Evolutionary conservation across 73 alveolate species (phyloP), one percentile per base, ranked within the genome.

Genomic region (Blepharisma japonicum): DNA sequence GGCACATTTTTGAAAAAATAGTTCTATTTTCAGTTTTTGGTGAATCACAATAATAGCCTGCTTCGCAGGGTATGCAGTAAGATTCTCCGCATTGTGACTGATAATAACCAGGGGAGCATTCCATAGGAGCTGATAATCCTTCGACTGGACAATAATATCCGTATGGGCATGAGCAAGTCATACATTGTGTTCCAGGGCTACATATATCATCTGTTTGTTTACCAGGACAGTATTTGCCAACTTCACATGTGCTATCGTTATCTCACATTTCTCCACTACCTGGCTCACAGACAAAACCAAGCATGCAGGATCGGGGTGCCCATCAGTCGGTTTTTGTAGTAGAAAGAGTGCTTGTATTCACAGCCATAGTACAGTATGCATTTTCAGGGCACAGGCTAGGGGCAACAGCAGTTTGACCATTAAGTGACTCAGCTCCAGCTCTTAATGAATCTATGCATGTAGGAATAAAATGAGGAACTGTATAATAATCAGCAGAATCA

Each of bases 61-160:
- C 47, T 2, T 61, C 74, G 47, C 74, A 61, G 4, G 39, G 18
- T 5, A 2, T 61, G 23, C 74, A 61, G 74, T 2, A 18, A 20
- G 47, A 8, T 25, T 8, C 2, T 20, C 74, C 74, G 2, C 50
- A 20, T 25, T 61, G 6, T 14, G 0, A 2, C 47, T 61, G 74
- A 61, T 61, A 61, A 61, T n/a, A 14, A 1, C 74, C 74, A 20
- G 74, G 14, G 2, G 14, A n/a, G 46, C 74, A 61, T 61, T 61
- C 46, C 39, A 9, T 61, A 25, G 74, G 74, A 14, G 0, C 47
- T 8, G 11, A n/a, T 39, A 61, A 2, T 2, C 46, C 46, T 25
- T 61, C 47, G 46, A 61, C 14, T 1, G 74, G 74, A 25, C 74
- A 61, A 61, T 25, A 20, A 61, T 61, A 25, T 9, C 74, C 74